phyloP scores from a whole-genome alignment of 2,329 filamentous ascomycete genomes.

The Xylariaceae sp. region DNA sequence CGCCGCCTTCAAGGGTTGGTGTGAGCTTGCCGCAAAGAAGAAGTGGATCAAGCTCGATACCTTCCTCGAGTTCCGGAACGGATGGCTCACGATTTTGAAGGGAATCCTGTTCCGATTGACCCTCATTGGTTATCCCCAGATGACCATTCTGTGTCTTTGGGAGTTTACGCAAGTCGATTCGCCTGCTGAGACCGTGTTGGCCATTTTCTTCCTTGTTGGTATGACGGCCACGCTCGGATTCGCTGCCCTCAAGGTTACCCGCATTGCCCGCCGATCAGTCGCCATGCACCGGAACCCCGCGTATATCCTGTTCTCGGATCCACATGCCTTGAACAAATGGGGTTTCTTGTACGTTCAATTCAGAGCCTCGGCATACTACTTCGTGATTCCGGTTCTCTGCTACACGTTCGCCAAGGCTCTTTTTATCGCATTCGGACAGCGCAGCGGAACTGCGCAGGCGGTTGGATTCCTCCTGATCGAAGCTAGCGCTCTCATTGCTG shows the following conservation, averaged over 20 bases:
- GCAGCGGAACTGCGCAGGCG: slow-evolving; percentile 62
- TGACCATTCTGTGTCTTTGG: slow-evolving; percentile 79
- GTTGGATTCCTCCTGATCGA: slow-evolving; percentile 74
- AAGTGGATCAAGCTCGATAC: slow-evolving; percentile 74
- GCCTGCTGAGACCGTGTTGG: slow-evolving; percentile 69
- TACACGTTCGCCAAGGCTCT: slow-evolving; percentile 75
- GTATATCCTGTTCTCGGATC: slow-evolving; percentile 85
- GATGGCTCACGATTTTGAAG: slow-evolving; percentile 79
- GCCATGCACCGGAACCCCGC: slow-evolving; percentile 85
- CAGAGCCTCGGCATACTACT: slow-evolving; percentile 83
- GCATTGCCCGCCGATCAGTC: slow-evolving; percentile 73
- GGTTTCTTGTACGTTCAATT: slow-evolving; percentile 88
- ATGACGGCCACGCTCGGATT: slow-evolving; percentile 68
- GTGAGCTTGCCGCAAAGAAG: slow-evolving; percentile 64
- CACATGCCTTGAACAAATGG: slow-evolving; percentile 82
- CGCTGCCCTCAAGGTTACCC: slow-evolving; percentile 77
- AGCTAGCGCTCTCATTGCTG: slow-evolving; percentile 62
- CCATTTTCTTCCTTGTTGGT: slow-evolving; percentile 73
- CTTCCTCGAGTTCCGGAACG: slow-evolving; percentile 80
- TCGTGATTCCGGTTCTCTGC: slow-evolving; percentile 66
- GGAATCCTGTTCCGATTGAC: slow-evolving; percentile 80
- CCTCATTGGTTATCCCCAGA: slow-evolving; percentile 79
- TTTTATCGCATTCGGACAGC: slow-evolving; percentile 73
- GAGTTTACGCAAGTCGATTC: slow-evolving; percentile 76
- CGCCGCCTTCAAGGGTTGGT: slow-evolving; percentile 66